These are phyloP conservation scores for Datisca glomerata DNA, from an alignment of 306 rosid genomes.

Conservation along the genomic window DNA sequence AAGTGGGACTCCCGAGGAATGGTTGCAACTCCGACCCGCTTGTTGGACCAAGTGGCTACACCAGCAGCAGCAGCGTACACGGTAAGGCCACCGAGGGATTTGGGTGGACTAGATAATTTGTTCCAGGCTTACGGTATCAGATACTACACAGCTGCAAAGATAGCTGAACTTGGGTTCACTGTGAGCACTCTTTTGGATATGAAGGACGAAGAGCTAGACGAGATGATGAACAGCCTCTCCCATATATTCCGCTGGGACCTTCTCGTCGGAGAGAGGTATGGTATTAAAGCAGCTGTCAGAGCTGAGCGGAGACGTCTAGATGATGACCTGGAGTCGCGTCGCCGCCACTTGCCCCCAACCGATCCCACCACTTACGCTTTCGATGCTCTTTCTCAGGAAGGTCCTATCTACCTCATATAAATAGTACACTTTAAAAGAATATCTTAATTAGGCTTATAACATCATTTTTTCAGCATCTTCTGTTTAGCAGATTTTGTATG, in stretches of 20 bases:
- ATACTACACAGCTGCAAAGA: constrained; percentile 73
- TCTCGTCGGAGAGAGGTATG: constrained; percentile 84
- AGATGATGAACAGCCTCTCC: constrained; percentile 83
- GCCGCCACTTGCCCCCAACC: constrained; percentile 32
- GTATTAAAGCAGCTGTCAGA: constrained; percentile 81
- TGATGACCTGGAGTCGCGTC: constrained; percentile 38
- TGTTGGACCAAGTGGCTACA: constrained; percentile 25
- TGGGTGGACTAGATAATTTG: constrained; percentile 65
- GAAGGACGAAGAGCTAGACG: constrained; percentile 92
- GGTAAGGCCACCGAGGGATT: constrained; percentile 22
- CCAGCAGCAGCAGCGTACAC: constrained; percentile 3
- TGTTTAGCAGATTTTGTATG: no score
- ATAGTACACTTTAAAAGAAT: no score
- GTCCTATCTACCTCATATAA: no score
- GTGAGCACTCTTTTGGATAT: constrained; percentile 64
- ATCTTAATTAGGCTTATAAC: no score
- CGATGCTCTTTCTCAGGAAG: constrained; percentile 92
- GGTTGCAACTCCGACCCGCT: constrained; percentile 20
- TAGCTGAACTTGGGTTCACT: constrained; percentile 90
- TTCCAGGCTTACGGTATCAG: constrained; percentile 83
- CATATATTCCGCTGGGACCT: constrained; percentile 85
- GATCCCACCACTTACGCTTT: constrained; percentile 49
- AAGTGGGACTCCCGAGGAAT: constrained; percentile 80
- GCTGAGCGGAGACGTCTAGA: constrained; percentile 74
- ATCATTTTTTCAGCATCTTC: no score